A percentile compares a stretch with the other conserved stretches of the same genome.
phyloP scores from a whole-genome alignment of 805 yeast genomes.

The Ascoidea rubescens region DNA sequence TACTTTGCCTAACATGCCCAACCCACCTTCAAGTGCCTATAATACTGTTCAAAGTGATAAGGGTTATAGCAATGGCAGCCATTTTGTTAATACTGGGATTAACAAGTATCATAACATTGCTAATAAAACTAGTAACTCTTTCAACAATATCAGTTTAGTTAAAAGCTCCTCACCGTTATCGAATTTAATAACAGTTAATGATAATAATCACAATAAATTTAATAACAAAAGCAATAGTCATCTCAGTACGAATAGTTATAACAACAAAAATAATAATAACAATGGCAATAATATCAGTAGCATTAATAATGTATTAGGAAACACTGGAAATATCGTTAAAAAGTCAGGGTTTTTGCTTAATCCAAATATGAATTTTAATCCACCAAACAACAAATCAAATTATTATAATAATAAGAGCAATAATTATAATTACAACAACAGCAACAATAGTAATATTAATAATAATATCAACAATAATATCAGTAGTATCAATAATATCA shows the following conservation, averaged over 20 bases:
- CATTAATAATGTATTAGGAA: not conserved
- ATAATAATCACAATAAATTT: not conserved
- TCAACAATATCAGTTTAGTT: not conserved
- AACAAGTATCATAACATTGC: not conserved
- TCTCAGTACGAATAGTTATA: not conserved
- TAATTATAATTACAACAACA: not conserved
- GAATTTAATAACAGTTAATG: not conserved
- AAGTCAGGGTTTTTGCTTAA: not conserved
- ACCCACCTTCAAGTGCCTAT: conserved; percentile 9
- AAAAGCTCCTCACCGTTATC: not conserved
- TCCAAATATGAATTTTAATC: not conserved
- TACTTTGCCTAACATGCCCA: conserved; percentile 7
- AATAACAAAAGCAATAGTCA: not conserved
- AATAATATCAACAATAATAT: not conserved
- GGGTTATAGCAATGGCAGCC: not conserved
- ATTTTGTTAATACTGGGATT: conserved; percentile 1
- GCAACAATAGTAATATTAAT: not conserved
- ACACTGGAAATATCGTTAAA: not conserved
- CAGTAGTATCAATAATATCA: not conserved
- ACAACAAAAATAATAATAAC: not conserved
- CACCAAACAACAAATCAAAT: not conserved
- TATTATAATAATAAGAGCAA: not conserved
- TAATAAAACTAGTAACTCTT: not conserved
- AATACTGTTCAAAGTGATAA: too few relatives aligned
- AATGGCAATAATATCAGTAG: not conserved